Evolutionary conservation across 371 early-diverging fungal genomes (phyloP), one percentile per base, ranked within the genome.

Genomic region (Mucor circinelloides): DNA sequence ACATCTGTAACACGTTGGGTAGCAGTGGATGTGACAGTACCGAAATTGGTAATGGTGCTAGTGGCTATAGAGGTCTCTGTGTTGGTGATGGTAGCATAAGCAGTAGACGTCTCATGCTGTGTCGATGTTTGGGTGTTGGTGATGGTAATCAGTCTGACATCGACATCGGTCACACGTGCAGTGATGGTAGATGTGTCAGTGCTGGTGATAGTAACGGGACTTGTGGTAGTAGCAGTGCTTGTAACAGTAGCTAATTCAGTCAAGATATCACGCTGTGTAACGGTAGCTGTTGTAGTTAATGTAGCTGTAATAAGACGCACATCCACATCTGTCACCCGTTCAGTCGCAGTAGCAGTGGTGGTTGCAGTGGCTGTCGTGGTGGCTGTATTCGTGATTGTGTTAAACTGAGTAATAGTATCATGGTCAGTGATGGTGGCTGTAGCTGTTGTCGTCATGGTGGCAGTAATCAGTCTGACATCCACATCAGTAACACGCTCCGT

Each of bases 391-490:
- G 56, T 55, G 30, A 55, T 30, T 4, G 50, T 50, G 10, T 50
- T 50, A 23, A 50, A 50, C 8, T 50, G 50, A 19, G 50, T 50
- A 5, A 21, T 23, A 1, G 25, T 50, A 19, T 25, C 50, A 9
- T 12, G 25, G 10, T 48, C 52, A 1, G 52, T 62, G 3, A 23
- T 19, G 7, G 48, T 60, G n/a, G 44, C 48, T 30, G 48, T 60
- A 10, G 44, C 60, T n/a, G 36, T 60, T 6, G 46, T 27, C 2
- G 46, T 52, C 2, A 60, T 46, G n/a, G 60, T 60, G 6, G 60
- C 60, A 30, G 60, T 60, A 10, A 46, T 9, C 6, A 60, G 44
- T 12, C 60, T 28, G 21, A 60, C 19, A 46, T 60, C 60, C 27
- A 60, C 60, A 30, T 42, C 48, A 15, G 44, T 60, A 4, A 38